phyloP scores from a whole-genome alignment of 306 rosid genomes.

The Cicer chorassanicum region DNA sequence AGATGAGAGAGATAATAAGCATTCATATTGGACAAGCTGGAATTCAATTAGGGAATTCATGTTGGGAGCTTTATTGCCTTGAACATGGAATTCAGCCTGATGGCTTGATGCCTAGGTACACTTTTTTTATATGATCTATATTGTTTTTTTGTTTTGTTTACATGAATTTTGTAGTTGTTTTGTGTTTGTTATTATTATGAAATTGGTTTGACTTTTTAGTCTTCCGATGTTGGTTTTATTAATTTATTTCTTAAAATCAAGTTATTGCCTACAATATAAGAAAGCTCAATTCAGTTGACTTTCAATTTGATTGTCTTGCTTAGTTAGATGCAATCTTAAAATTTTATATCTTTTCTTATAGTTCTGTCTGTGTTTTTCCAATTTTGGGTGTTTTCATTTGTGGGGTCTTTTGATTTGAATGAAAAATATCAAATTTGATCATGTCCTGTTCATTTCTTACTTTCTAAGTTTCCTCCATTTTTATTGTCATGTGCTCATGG shows the following conservation, averaged over 20 bases:
- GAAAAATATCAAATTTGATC: background rate
- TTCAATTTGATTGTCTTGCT: conserved; percentile 33
- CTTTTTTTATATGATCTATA: conserved; percentile 30
- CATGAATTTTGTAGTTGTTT: conserved; percentile 9
- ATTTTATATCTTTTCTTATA: conserved; percentile 6
- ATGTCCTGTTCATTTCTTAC: conserved; percentile 12
- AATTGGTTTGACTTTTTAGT: background rate
- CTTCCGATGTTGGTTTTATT: conserved; percentile 5
- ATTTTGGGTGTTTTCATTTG: background rate
- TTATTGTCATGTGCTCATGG: conserved; percentile 19
- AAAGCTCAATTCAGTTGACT: conserved; percentile 2
- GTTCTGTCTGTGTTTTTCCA: background rate
- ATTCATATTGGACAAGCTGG: conserved; percentile 85
- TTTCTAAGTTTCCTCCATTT: conserved; percentile 25
- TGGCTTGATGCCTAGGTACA: conserved; percentile 75
- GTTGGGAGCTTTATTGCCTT: conserved; percentile 84
- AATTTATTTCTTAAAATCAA: background rate
- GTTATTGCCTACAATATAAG: conserved; percentile 4
- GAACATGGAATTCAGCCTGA: conserved; percentile 82
- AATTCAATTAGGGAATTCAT: conserved; percentile 80
- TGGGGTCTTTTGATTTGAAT: background rate
- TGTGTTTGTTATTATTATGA: conserved; percentile 30
- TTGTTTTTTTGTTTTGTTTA: background rate
- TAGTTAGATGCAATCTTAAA: conserved; percentile 6
- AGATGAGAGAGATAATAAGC: conserved; percentile 76